These are phyloP conservation scores for Capronia epimyces DNA, from an alignment of 2,329 filamentous ascomycete species.

Conservation along the genomic window DNA sequence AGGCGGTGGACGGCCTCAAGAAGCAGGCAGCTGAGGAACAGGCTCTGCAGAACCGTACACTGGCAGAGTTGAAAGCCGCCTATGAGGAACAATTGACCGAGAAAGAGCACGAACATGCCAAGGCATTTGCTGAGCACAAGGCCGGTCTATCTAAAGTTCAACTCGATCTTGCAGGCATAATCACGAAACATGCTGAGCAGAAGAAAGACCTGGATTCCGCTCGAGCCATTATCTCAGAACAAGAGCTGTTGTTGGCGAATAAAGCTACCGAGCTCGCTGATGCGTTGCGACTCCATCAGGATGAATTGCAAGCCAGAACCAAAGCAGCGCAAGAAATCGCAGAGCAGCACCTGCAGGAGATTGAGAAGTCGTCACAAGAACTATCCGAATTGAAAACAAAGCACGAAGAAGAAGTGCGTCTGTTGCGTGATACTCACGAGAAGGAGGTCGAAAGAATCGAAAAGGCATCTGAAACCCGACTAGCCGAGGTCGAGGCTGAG, in stretches of 20 bases:
- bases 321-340: constrained; percentile 6
- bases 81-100: constrained; percentile 9
- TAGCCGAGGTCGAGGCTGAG: constrained; percentile 35
- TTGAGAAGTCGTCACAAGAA: constrained; percentile 6
- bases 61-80: constrained; percentile 7
- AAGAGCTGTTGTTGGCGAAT: constrained; percentile 8
- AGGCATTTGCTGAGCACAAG: constrained; percentile 17
- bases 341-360: constrained; percentile 14
- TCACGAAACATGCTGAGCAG: constrained; percentile 25
- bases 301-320: constrained; percentile 8
- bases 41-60: constrained; percentile 19
- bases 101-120: constrained; percentile 16
- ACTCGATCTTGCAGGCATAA: constrained; percentile 25
- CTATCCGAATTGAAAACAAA: constrained; percentile 9
- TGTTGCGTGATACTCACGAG: constrained; percentile 10
- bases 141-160: constrained; percentile 19
- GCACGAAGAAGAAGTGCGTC: constrained; percentile 14
- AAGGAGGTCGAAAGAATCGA: constrained; percentile 16
- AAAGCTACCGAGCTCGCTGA: constrained; percentile 16
- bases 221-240: constrained; percentile 7
- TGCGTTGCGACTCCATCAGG: constrained; percentile 3
- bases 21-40: constrained; percentile 34
- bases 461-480: constrained; percentile 32
- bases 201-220: constrained; percentile 22
- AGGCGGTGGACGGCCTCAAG: constrained; percentile 34